Evolutionary conservation across 768 basidiomycete species (phyloP), one percentile per base, ranked within the genome.

Genomic region (Artomyces pyxidatus): DNA sequence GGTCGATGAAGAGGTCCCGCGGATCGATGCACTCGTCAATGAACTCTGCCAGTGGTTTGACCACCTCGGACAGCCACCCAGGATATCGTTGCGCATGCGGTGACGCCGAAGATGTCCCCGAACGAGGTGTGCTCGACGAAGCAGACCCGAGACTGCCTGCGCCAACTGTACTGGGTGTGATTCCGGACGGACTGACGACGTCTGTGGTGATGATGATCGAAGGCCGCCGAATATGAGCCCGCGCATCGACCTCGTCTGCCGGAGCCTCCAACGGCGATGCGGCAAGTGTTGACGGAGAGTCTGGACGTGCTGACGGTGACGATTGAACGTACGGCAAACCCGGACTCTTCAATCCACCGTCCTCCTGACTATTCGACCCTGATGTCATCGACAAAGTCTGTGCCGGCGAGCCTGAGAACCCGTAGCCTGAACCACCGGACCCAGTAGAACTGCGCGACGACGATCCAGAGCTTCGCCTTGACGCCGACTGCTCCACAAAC

Each of bases 1-100:
- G 67, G 52, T 87, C 78, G 8, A 72, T 65, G 63, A 85, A 90
- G 49, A 77, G 74, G 3, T 76, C 70, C 1, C 74, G 69, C 3
- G 87, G 88, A 59, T 88, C 77, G 17, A 77, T 63, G 1, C 68
- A 61, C 42, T 80, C 75, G 54, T 83, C 74, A 57, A 90, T 83
- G 61, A 80, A 85, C 23, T 75, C 71, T 40, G 73, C 76, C 21
- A 82, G 67, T 1, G 82, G 78, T 32, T 70, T 68, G 23, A 88
- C 75, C 14, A 82, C 71, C 12, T 69, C 71, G 0, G 77, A 77
- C 9, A 84, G 68, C 83, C 82, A 85, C 9, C 77, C 78, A 3
- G 73, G 73, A 58, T 83, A 83, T 5, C 73, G 71, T 26, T 71
- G 74, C 48, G 63, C 68, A 11, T 22, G 9, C 23, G 47, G 32